These are phyloP conservation scores for Aureobasidium sp. DNA, from an alignment of 2,329 filamentous ascomycete genomes.

Conservation along the genomic window DNA sequence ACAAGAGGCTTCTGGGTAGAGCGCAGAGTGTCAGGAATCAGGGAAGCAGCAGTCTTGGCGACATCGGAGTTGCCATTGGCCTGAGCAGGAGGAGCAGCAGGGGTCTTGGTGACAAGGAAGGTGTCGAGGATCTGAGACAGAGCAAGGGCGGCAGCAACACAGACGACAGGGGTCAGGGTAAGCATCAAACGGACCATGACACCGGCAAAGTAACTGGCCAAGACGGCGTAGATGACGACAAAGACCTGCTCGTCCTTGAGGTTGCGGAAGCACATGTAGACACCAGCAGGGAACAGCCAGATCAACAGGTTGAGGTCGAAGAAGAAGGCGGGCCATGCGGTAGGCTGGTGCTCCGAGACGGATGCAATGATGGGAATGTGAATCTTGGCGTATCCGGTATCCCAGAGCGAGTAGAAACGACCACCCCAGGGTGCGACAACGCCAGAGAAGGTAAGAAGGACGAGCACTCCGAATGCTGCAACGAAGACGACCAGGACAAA, in stretches of 20 bases:
- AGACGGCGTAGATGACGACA: constrained; percentile 91
- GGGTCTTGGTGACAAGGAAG: constrained; percentile 64
- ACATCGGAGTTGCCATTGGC: constrained; percentile 38
- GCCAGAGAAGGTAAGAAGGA: constrained; percentile 74
- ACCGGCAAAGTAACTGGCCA: constrained; percentile 95
- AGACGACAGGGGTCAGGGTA: constrained; percentile 91
- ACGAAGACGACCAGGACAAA: constrained; percentile 69
- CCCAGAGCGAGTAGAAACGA: constrained; percentile 98
- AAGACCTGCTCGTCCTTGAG: constrained; percentile 96
- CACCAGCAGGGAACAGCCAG: constrained; percentile 97
- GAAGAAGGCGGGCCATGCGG: constrained; percentile 98
- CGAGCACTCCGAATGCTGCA: constrained; percentile 66
- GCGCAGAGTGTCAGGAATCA: constrained; percentile 52
- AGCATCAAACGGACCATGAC: constrained; percentile 99
- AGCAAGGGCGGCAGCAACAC: constrained; percentile 84
- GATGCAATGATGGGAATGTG: constrained; percentile 99
- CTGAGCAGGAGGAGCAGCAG: constrained; percentile 42
- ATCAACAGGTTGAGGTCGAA: constrained; percentile 98
- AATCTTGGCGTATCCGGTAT: constrained; percentile 97
- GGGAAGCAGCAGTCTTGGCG: constrained; percentile 50
- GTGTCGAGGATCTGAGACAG: constrained; percentile 82
- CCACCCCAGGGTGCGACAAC: constrained; percentile 97
- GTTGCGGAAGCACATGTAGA: constrained; percentile 95
- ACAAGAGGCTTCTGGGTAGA: constrained; percentile 66
- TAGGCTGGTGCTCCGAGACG: constrained; percentile 98